Percentiles rank a stretch among this genome's conserved stretches.
phyloP scores from a whole-genome alignment of 2,329 filamentous ascomycete species.

The Neonectria faginata region DNA sequence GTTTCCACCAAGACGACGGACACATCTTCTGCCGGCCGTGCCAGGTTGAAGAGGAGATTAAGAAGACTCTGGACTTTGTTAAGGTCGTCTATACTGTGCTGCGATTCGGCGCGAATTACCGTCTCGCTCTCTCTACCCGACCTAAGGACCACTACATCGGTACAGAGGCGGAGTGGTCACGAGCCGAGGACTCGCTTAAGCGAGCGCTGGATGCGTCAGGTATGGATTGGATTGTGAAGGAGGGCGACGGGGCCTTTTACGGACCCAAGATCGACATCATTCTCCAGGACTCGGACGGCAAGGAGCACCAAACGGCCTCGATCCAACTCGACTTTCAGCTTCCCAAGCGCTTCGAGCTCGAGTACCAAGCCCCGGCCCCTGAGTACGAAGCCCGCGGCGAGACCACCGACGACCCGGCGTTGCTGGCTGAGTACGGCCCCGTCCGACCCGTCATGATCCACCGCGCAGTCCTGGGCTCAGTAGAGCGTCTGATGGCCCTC shows the following conservation, averaged over 20 bases:
- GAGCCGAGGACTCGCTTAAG: conserved; percentile 56
- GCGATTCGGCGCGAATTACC: conserved; percentile 74
- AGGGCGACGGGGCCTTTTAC: conserved; percentile 90
- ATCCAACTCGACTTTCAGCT: conserved; percentile 93
- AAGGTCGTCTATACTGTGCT: conserved; percentile 78
- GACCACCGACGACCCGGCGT: conserved; percentile 60
- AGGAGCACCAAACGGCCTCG: conserved; percentile 89
- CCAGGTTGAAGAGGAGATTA: conserved; percentile 81
- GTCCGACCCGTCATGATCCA: conserved; percentile 84
- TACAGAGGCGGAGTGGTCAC: conserved; percentile 70
- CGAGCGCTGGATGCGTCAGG: conserved; percentile 72
- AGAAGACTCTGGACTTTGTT: conserved; percentile 79
- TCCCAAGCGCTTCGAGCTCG: conserved; percentile 81
- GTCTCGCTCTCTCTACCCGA: conserved; percentile 81
- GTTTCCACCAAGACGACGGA: conserved; percentile 91
- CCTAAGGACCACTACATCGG: conserved; percentile 84
- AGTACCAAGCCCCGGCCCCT: conserved; percentile 77
- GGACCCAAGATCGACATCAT: conserved; percentile 93
- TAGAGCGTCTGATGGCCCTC: conserved; percentile 87
- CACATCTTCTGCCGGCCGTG: conserved; percentile 88
- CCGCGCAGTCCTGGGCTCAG: conserved; percentile 83
- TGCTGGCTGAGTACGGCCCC: conserved; percentile 65
- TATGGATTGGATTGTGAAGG: conserved; percentile 78
- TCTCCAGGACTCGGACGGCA: conserved; percentile 81
- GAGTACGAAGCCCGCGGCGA: conserved; percentile 68